These are phyloP conservation scores for Quercus tomentella DNA, from an alignment of 331 rosid genomes.

Conservation along the genomic window DNA sequence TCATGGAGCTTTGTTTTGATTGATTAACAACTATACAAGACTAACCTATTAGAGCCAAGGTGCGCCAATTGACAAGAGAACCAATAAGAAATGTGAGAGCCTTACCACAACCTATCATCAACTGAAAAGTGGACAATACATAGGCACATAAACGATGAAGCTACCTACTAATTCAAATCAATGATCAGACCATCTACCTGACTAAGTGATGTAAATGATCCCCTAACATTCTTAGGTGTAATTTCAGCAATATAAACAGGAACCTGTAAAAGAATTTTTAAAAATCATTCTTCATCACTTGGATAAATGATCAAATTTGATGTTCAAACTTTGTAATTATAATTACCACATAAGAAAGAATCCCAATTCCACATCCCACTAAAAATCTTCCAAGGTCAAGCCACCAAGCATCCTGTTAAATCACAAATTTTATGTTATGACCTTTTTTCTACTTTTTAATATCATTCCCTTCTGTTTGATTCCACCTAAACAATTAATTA, in stretches of 20 bases:
- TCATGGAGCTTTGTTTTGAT: background rate
- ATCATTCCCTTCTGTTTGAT: background rate
- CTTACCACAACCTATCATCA: conserved; percentile 71
- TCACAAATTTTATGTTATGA: background rate
- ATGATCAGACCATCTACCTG: conserved; percentile 39
- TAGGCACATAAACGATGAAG: background rate
- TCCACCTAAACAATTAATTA: background rate
- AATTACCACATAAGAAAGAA: conserved; percentile 76
- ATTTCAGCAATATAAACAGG: conserved; percentile 90
- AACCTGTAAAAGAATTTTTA: conserved; percentile 33
- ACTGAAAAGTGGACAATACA: conserved; percentile 38
- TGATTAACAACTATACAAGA: conserved; percentile 5
- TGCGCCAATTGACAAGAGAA: conserved; percentile 62
- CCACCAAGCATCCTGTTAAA: conserved; percentile 67
- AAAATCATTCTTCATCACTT: background rate
- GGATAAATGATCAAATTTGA: background rate
- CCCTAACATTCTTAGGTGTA: conserved; percentile 78
- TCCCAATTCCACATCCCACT: conserved; percentile 82
- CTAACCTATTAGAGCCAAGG: conserved; percentile 62
- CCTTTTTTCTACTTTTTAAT: too few relatives aligned
- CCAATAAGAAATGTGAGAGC: conserved; percentile 58
- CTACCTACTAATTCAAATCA: background rate
- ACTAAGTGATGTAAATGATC: conserved; percentile 64
- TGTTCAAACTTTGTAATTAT: background rate
- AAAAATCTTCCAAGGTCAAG: conserved; percentile 75